Base-by-base conservation (phyloP, 306 rosid genomes). In the Echinosophora koreensis region DNA sequence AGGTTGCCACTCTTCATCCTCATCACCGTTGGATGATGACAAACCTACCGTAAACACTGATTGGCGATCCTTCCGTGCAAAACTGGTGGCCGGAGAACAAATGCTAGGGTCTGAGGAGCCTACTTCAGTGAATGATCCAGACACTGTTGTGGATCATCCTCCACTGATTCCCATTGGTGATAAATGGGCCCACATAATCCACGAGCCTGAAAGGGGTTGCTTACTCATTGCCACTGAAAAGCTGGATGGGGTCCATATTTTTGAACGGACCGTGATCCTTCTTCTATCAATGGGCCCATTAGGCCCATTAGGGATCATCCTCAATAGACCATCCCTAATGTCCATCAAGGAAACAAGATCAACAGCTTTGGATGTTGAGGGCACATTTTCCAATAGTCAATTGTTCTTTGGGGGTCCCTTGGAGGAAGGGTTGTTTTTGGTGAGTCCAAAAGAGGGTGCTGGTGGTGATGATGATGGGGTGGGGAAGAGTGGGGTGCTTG, bases 41-140 rank as follows among this genome's bases (percentile, higher is more conserved):
- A 66, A 61, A 7, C 86, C 82, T 1, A n/a, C 8, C 9, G 42
- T 66, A 2, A 60, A 78, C 30, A 61, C 84, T 3, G 98, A 95
- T 79, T 95, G 97, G 97, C 76, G 97, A 82, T 82, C 90, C 9
- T 95, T 92, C 79, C 85, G 97, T n/a, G 98, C 98, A 52, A 89
- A 83, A 51, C 62, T 95, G 52, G 96, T 95, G 15, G 97, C 92
- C 1, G 85, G 88, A 52, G 89, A 90, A 6, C 81, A 81, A 50
- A 65, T 51, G 12, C 38, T 52, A 14, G 79, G 75, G 61, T 30
- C 84, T 0, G 79, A 82, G 39, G 81, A 57, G 39, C 74, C 81
- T 17, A 63, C 91, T 52, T 16, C 81, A 2, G 12, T 67, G 32
- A 81, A 22, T 42, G 88, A 85, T 84, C 93, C 83, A 1, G 91